Conservation (phyloP, 2,329 filamentous ascomycete species). For the Esteya vermicola region DNA sequence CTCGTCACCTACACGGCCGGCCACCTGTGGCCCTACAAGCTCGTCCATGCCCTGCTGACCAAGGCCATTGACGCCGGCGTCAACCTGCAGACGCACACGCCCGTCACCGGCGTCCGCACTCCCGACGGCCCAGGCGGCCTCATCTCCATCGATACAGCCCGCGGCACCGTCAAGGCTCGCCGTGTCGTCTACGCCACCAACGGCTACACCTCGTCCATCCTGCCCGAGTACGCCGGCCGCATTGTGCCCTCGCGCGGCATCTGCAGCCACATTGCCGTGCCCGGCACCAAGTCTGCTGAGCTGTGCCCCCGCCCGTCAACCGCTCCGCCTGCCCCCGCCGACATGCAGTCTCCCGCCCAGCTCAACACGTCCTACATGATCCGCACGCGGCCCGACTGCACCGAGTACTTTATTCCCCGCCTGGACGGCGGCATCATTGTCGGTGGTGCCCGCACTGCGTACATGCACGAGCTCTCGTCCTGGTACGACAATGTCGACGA, state of each 20-base stretch:
- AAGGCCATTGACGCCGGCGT: slow-evolving; percentile 18
- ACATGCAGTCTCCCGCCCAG: too few species aligned
- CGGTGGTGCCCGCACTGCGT: slow-evolving; percentile 18
- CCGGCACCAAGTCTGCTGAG: not conserved
- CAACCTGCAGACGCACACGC: slow-evolving; percentile 37
- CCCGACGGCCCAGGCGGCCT: not conserved
- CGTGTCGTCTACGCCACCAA: slow-evolving; percentile 20
- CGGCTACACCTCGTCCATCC: slow-evolving; percentile 17
- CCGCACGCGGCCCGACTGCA: slow-evolving; percentile 10
- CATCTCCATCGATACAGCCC: slow-evolving; percentile 20
- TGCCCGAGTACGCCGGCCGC: slow-evolving; percentile 16
- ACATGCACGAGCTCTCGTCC: slow-evolving; percentile 16
- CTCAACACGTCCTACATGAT: slow-evolving; percentile 13
- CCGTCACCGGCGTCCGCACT: slow-evolving; percentile 17
- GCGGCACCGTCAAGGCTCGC: slow-evolving; percentile 23
- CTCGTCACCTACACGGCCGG: slow-evolving; percentile 17
- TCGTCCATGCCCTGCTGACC: slow-evolving; percentile 11
- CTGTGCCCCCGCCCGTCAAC: not conserved
- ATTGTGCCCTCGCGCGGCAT: slow-evolving; percentile 12
- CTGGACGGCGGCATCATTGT: slow-evolving; percentile 29
- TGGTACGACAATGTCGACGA: slow-evolving; percentile 35
- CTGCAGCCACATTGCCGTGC: slow-evolving; percentile 4
- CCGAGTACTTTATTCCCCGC: slow-evolving; percentile 28
- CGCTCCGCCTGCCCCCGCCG: not conserved
- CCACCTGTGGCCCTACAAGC: slow-evolving; percentile 19